These are phyloP conservation scores for Pseudohalonectria lignicola DNA, from an alignment of 2,329 filamentous ascomycete species.

Conservation along the genomic window DNA sequence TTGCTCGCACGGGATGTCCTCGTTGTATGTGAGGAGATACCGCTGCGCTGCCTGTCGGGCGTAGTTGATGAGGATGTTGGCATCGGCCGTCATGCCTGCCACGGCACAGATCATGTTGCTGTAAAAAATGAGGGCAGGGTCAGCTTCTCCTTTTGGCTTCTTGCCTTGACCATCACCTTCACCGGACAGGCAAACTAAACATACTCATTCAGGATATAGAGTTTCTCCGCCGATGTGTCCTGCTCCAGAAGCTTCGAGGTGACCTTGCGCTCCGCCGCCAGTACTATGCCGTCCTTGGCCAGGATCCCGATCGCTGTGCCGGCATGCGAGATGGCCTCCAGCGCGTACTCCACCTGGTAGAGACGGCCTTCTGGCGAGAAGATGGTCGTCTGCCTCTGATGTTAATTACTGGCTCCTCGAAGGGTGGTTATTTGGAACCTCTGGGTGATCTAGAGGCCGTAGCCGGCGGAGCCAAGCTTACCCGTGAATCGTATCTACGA, in stretches of 20 bases:
- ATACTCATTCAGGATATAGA: conserved; percentile 97
- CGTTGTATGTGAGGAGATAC: conserved; percentile 98
- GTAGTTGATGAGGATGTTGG: conserved; percentile 99
- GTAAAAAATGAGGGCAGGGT: too few species aligned
- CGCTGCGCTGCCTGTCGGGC: conserved; percentile 92
- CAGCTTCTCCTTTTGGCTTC: conserved; percentile 4
- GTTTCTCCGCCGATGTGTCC: conserved; percentile 98
- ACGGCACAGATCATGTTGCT: conserved; percentile 99
- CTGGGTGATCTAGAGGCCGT: too few species aligned
- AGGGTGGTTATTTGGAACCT: conserved; percentile 8
- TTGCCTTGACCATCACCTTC: too few species aligned
- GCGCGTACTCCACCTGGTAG: conserved; percentile 98
- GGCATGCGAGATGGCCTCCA: conserved; percentile 97
- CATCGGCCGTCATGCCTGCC: conserved; percentile 97
- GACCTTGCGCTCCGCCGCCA: conserved; percentile 96
- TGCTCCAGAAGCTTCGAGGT: conserved; percentile 98
- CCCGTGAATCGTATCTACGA: conserved; percentile 93
- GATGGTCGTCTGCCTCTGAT: conserved; percentile 84
- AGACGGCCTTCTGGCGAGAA: conserved; percentile 98
- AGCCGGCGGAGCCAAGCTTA: conserved; percentile 40
- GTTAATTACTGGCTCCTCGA: conserved; percentile 10
- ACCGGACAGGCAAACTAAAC: too few species aligned
- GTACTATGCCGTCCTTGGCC: conserved; percentile 95
- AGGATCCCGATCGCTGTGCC: conserved; percentile 94
- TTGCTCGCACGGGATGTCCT: conserved; percentile 99